phyloP scores from a whole-genome alignment of 129 eudicot genomes.

The Pseudognaphalium luteoalbum region DNA sequence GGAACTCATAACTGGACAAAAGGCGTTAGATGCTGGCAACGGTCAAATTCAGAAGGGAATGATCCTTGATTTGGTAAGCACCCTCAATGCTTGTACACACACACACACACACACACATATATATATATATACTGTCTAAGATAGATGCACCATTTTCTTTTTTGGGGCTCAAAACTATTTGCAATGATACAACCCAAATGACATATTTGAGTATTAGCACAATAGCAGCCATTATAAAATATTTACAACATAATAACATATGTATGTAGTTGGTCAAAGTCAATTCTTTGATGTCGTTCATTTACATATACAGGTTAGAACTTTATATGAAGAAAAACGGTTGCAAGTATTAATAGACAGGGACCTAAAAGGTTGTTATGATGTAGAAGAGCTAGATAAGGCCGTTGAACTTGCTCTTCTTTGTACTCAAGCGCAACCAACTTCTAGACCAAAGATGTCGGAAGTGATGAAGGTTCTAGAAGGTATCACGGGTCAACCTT shows the following conservation, averaged over 20 bases:
- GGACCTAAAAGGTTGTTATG: constrained; percentile 64
- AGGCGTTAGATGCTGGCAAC: constrained; percentile 73
- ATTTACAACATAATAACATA: neutral
- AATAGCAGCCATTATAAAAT: neutral
- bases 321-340: constrained; percentile 62
- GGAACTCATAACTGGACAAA: constrained; percentile 89
- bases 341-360: constrained; percentile 69
- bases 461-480: constrained; percentile 75
- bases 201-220: neutral
- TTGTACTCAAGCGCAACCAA: constrained; percentile 69
- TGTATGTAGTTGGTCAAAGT: constrained; percentile 17
- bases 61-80: constrained; percentile 83
- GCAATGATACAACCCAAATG: neutral
- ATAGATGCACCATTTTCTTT: neutral
- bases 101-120: neutral
- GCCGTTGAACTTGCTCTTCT: constrained; percentile 65
- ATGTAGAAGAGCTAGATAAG: constrained; percentile 56
- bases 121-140: neutral
- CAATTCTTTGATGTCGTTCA: constrained; percentile 19
- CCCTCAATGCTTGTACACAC: neutral
- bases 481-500: constrained; percentile 50
- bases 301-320: constrained; percentile 52
- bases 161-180: too few relatives aligned
- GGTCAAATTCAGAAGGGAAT: constrained; percentile 88
- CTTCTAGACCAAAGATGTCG: constrained; percentile 74